Evolutionary conservation across 2,329 filamentous ascomycete species (phyloP).

Genomic region (Alternaria gansuensis): DNA sequence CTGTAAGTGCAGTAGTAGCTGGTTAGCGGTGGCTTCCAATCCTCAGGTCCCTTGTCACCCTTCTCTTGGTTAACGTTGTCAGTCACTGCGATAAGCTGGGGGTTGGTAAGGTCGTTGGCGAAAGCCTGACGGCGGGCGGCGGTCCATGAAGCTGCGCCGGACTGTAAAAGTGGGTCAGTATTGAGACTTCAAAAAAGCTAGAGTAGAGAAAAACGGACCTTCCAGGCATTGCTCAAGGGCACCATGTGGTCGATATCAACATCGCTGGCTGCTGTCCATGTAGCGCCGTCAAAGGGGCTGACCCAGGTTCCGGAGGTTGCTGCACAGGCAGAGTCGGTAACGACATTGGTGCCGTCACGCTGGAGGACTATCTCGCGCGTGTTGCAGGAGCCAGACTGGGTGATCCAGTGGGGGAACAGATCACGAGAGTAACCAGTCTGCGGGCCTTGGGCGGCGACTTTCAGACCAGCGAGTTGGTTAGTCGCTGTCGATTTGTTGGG

Average conservation of each 20-base stretch:
- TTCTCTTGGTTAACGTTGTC: constrained; percentile 78
- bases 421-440: constrained; percentile 69
- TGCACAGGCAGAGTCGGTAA: constrained; percentile 66
- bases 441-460: constrained; percentile 64
- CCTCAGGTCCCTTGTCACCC: constrained; percentile 76
- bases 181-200: background rate
- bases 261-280: constrained; percentile 73
- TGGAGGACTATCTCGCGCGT: constrained; percentile 76
- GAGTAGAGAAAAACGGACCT: constrained; percentile 56
- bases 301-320: constrained; percentile 73
- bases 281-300: constrained; percentile 76
- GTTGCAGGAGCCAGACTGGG: constrained; percentile 68
- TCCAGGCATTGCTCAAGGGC: constrained; percentile 82
- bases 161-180: constrained; percentile 49
- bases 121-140: constrained; percentile 71
- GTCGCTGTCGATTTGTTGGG: constrained; percentile 67
- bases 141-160: constrained; percentile 77
- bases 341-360: constrained; percentile 74
- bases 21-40: constrained; percentile 71
- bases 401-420: constrained; percentile 76
- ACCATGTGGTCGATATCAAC: constrained; percentile 87
- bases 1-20: constrained; percentile 82
- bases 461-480: constrained; percentile 66
- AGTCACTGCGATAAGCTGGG: constrained; percentile 82
- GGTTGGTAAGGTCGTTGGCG: constrained; percentile 78